These are phyloP conservation scores for Cylindrotheca closterium DNA, from an alignment of 108 stramenopile species.

Conservation along the genomic window DNA sequence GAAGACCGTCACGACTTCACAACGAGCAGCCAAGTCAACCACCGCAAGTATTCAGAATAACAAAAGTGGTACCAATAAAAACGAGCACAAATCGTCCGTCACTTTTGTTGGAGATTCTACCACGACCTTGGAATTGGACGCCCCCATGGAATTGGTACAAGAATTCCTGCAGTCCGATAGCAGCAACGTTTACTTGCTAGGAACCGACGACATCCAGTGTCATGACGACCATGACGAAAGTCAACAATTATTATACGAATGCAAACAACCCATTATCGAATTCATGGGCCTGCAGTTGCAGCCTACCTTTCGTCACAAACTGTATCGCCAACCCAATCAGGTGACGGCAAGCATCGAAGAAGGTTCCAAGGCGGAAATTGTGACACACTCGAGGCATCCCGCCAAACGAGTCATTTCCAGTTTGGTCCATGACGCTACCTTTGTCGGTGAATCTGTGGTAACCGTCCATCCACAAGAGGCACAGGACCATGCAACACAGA, in stretches of 20 bases:
- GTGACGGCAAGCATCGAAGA: slow-evolving; percentile 31
- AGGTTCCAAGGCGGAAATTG: slow-evolving; percentile 1
- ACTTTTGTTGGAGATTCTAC: slow-evolving; percentile 3
- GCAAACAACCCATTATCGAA: slow-evolving; percentile 34
- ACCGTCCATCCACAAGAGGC: slow-evolving; percentile 21
- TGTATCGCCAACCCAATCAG: slow-evolving; percentile 28
- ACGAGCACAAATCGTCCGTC: too few species aligned
- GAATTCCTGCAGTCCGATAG: slow-evolving; percentile 1
- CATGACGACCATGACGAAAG: not conserved
- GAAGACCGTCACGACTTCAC: too few species aligned
- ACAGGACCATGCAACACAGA: slow-evolving; percentile 13
- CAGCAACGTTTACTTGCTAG: slow-evolving; percentile 9
- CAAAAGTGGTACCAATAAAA: too few species aligned
- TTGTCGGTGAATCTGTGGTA: slow-evolving; percentile 30
- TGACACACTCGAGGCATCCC: slow-evolving; percentile 10
- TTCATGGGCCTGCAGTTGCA: slow-evolving; percentile 47
- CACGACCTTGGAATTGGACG: slow-evolving; percentile 5
- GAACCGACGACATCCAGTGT: slow-evolving; percentile 1
- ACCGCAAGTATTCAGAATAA: too few species aligned
- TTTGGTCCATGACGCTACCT: slow-evolving; percentile 27
- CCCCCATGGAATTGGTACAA: not conserved
- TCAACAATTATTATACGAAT: slow-evolving; percentile 42
- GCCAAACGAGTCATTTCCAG: slow-evolving; percentile 21
- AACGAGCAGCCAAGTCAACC: too few species aligned
- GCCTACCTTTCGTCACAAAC: slow-evolving; percentile 38